Evolutionary conservation across 1,139 yeast genomes (phyloP), one percentile per base, ranked within the genome.

Genomic region (Kluyveromyces marxianus): DNA sequence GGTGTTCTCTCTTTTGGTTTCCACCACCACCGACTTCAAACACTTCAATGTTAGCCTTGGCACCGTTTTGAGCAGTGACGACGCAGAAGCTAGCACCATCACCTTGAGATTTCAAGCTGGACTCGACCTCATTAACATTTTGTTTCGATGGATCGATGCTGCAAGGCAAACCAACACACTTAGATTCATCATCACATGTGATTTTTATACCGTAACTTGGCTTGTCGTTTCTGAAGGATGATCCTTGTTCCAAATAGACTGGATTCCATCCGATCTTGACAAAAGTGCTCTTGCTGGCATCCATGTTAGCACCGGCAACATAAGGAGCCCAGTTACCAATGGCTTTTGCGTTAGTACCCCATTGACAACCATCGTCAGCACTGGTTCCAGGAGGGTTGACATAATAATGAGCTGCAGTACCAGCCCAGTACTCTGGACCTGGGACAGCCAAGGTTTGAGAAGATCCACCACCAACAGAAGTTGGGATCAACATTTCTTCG

Each of bases 231-330:
- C 69, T 67, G 69, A 80, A 83, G 26, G 82, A 76, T 32, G 73
- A 64, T 3, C 68, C 55, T 44, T 70, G 74, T 54, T 83, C 90
- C 54, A 85, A 65, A 66, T 85, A 84, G 52, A 83, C 77, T 25
- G 96, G 96, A 67, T 88, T 88, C 94, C 95, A 87, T 44, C 94
- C 96, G 61, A 88, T 77, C 69, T 85, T 88, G 54, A 84, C 84
- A 64, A 56, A 87, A 3, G 96, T 86, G 63, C 78, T 76, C 30
- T 87, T 84, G 47, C 61, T 65, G 48, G 65, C 65, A 63, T 85
- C 95, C 69, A 77, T 77, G 69, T 87, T 87, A 54, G 90, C 88
- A 53, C 96, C 96, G 21, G 94, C 95, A 50, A 88, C 95, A 58
- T 85, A 88, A 27, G 96, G 96, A 27, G 95, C 69, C 96, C 96